phyloP scores from a whole-genome alignment of 140 eudicot species.

The Senecio squalidus region DNA sequence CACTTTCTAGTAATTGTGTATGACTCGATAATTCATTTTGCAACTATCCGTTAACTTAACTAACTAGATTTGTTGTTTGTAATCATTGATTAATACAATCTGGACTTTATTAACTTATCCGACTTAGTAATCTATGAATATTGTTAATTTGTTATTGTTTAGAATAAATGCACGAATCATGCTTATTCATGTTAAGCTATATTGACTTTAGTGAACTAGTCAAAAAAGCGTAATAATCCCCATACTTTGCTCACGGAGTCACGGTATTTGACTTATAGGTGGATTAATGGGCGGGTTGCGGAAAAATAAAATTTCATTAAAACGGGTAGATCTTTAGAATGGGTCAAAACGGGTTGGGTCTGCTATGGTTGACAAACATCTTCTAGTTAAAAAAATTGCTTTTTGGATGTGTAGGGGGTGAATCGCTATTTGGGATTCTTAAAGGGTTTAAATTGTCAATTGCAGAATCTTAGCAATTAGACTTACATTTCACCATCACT shows the following conservation, averaged over 20 bases:
- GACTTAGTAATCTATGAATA: conserved; percentile 1
- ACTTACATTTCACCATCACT: background rate
- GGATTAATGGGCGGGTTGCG: background rate
- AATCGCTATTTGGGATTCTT: background rate
- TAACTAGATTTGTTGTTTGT: background rate
- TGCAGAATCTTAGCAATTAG: background rate
- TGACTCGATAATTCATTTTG: too few species aligned
- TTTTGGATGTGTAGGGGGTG: background rate
- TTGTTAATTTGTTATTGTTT: background rate
- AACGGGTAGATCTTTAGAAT: too few species aligned
- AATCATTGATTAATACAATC: conserved; percentile 1
- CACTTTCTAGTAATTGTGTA: too few species aligned
- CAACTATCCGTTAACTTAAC: too few species aligned
- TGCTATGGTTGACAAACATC: background rate
- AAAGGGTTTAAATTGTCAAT: background rate
- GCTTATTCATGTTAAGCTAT: background rate
- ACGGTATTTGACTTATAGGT: background rate
- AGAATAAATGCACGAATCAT: background rate
- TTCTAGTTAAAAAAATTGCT: too few species aligned
- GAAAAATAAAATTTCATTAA: background rate
- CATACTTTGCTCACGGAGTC: background rate
- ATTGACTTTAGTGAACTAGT: background rate
- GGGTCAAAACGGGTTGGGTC: background rate
- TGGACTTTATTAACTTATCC: background rate
- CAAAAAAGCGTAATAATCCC: background rate